Evolutionary conservation across 257 asterid species (phyloP), one percentile per base, ranked within the genome.

Genomic region (Coffea eugenioides): DNA sequence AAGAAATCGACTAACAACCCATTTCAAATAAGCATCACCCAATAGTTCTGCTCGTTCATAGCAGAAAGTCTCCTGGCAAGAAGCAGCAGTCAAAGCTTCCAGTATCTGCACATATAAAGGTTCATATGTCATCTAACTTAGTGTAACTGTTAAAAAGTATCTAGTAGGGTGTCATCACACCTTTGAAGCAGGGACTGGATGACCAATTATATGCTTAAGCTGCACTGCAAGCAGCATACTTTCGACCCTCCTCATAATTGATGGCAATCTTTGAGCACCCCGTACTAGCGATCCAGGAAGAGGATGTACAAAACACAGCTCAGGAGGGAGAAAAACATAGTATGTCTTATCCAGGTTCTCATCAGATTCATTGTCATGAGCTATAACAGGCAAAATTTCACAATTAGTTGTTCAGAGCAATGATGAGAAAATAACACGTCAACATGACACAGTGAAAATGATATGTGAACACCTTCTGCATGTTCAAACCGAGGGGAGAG

Each of bases 61-160:
- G 84, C 99, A 96, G 87, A 96, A 96, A 67, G 97, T 92, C 88
- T 96, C 99, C 82, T 96, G 99, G 88, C 99, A 96, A 57, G 99
- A 96, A 41, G 99, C 98, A 79, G 99, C 99, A 9, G 99, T 96
- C 83, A 96, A 88, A 48, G 99, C 98, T 92, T 96, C 98, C 88
- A 96, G 85, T 79, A 94, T 89, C 99, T 95, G 96, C 71, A 83
- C 79, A 80, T 36, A 23, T 20, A 79, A 73, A 77, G 74, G 76
- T 75, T 84, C 54, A 52, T 69, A 70, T 69, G 83, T 83, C 82
- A 87, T 80, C 65, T 73, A 75, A 27, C 34, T 41, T 23, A 69
- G 77, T 3, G 31, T 18, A 61, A 45, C 75, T 64, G 54, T 70
- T 10, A 69, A 71, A 74, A 70, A 73, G 25, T 52, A 48, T 48